A percentile compares a stretch with the other conserved stretches of the same genome.
Evolutionary conservation across 129 eudicot species (phyloP).

Genomic region (Tanacetum coccineum): DNA sequence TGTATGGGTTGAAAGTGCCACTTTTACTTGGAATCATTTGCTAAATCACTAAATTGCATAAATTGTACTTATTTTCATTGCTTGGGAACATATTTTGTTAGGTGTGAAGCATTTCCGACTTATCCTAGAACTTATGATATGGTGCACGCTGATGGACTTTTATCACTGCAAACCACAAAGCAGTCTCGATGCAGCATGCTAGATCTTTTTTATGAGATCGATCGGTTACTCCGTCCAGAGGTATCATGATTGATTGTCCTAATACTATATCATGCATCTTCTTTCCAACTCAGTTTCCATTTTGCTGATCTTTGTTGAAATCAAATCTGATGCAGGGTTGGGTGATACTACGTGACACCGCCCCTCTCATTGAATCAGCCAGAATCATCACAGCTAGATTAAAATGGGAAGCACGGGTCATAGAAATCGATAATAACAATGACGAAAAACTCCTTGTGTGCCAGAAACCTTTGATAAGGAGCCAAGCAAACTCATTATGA

Average conservation of each 20-base stretch:
- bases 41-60: not conserved
- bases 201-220: conserved; percentile 78
- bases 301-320: conserved; percentile 22
- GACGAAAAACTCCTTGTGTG: conserved; percentile 87
- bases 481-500: conserved; percentile 45
- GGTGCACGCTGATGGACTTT: conserved; percentile 94
- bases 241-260: conserved; percentile 30
- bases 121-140: conserved; percentile 94
- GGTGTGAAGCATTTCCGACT: conserved; percentile 97
- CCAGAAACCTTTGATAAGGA: conserved; percentile 83
- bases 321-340: conserved; percentile 60
- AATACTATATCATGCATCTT: not conserved
- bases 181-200: conserved; percentile 65
- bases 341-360: conserved; percentile 71
- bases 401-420: conserved; percentile 96
- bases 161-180: conserved; percentile 57
- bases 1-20: not conserved
- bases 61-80: not conserved
- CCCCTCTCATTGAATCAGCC: conserved; percentile 62
- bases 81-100: conserved; percentile 17
- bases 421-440: conserved; percentile 79
- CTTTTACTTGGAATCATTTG: not conserved
- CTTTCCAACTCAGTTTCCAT: not conserved
- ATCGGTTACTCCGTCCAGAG: conserved; percentile 97
- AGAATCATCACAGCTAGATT: conserved; percentile 58